Evolutionary conservation across 768 basidiomycete genomes (phyloP), one percentile per base, ranked within the genome.

Genomic region (Candolleomyces efflorescens): DNA sequence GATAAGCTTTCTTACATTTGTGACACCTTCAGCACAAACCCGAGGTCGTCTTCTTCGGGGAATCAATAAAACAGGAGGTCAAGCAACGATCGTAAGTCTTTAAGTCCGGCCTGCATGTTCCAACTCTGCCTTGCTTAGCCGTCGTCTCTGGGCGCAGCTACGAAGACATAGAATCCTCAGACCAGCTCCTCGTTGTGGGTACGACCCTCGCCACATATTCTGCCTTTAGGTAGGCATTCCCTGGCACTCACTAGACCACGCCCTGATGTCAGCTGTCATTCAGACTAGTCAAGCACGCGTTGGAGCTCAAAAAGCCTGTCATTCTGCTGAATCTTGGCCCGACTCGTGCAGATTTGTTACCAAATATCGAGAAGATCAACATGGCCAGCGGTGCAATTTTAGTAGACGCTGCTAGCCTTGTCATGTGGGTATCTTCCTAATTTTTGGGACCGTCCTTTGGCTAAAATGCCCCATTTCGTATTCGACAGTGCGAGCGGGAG

Each of bases 191-290:
- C 46, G 74, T 96, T 41, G 73, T 96, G 38, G 96, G 95, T 36
- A 95, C 94, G 0, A 94, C 92, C 0, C 82, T 97, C 24, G 94
- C 96, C 0, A 98, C 95, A 0, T 97, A 90, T 71, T 94, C 92
- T 5, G 93, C 94, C 2, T 97, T 88, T 71, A 80, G 91, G 91
- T 90, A 62, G 23, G 74, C 55, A 15, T n/a, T 41, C 27, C 24
- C 44, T 27, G 13, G 17, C 26, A 46, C 12, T 32, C 39, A 39
- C 7, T 47, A 23, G 10, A 22, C 45, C 17, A 47, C 36, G 49
- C 48, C 17, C 60, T 56, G 17, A 41, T 41, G 18, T 48, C 43
- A 55, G 46, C 27, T 41, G 27, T 18, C 32, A 20, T 39, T 39
- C 59, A 91, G 94, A 63, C 72, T 98, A 27, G 76, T 95, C 48